Evolutionary conservation across 768 basidiomycete genomes (phyloP).

Genomic region (Lactifluus volemus): DNA sequence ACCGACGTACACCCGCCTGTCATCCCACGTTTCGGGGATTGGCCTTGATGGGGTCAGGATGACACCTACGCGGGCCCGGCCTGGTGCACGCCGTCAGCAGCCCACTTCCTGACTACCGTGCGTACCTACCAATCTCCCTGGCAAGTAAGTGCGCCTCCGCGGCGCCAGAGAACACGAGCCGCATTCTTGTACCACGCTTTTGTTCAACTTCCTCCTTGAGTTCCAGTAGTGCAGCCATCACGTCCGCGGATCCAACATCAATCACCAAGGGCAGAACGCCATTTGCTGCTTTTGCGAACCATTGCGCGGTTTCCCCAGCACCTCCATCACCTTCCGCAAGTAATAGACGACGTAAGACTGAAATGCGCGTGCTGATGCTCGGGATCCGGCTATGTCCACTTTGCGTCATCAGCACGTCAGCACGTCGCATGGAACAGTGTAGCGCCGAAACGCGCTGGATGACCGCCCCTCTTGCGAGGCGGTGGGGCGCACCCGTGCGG

Average conservation of each 20-base stretch:
- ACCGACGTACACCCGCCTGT: constrained; percentile 45
- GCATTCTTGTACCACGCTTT: constrained; percentile 25
- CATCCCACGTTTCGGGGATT: constrained; percentile 58
- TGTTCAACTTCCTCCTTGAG: constrained; percentile 49
- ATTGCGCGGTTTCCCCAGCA: constrained; percentile 25
- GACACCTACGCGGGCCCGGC: constrained; percentile 64
- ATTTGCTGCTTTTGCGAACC: constrained; percentile 32
- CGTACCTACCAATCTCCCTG: constrained; percentile 38
- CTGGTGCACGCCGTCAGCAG: constrained; percentile 22
- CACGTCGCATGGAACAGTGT: constrained; percentile 45
- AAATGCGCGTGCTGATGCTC: constrained; percentile 79
- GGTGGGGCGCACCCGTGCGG: constrained; percentile 32
- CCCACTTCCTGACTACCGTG: neutral
- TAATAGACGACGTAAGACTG: constrained; percentile 58
- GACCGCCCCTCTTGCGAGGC: constrained; percentile 35
- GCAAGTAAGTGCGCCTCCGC: constrained; percentile 58
- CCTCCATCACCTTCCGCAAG: constrained; percentile 30
- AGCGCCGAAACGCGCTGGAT: constrained; percentile 35
- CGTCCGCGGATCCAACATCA: constrained; percentile 60
- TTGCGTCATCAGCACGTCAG: constrained; percentile 24
- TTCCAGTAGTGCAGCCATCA: constrained; percentile 58
- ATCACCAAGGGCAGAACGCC: constrained; percentile 59
- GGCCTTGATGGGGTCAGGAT: constrained; percentile 56
- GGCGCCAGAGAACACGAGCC: constrained; percentile 47
- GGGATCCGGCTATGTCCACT: constrained; percentile 17